Conservation (phyloP, 192 early-diverging fungal genomes). For the Piromyces sp. region DNA sequence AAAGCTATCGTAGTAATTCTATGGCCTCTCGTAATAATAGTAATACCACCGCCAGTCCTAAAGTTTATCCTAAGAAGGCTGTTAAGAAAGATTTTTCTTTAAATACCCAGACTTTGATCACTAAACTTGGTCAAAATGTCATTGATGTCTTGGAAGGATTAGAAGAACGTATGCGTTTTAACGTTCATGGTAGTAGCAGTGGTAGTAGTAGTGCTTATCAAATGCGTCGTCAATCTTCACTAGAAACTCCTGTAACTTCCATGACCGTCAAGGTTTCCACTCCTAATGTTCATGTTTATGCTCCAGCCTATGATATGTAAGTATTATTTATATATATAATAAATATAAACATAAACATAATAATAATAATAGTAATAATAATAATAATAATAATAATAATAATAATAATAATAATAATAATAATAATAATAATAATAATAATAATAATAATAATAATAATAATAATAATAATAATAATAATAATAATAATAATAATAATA, state of each 20-base stretch:
- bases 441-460: too few species aligned
- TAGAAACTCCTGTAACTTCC: neutral
- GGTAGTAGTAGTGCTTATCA: conserved; percentile 18
- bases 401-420: too few species aligned
- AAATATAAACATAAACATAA: conserved; percentile 7
- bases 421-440: too few species aligned
- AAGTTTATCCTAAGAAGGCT: neutral
- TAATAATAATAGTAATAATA: too few species aligned
- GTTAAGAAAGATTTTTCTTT: neutral
- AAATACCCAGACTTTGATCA: neutral
- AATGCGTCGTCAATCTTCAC: neutral
- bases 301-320: neutral
- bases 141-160: neutral
- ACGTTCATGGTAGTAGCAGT: conserved; percentile 66
- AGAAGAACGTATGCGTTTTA: conserved; percentile 34
- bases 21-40: neutral
- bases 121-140: neutral
- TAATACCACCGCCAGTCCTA: neutral
- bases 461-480: too few species aligned
- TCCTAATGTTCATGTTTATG: conserved; percentile 23
- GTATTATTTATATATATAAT: neutral
- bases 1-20: neutral
- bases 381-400: too few species aligned
- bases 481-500: too few species aligned
- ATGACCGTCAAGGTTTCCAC: conserved; percentile 20